Evolutionary conservation across 176 grass and related monocot genomes (phyloP).

Genomic region (Paspalum vaginatum): DNA sequence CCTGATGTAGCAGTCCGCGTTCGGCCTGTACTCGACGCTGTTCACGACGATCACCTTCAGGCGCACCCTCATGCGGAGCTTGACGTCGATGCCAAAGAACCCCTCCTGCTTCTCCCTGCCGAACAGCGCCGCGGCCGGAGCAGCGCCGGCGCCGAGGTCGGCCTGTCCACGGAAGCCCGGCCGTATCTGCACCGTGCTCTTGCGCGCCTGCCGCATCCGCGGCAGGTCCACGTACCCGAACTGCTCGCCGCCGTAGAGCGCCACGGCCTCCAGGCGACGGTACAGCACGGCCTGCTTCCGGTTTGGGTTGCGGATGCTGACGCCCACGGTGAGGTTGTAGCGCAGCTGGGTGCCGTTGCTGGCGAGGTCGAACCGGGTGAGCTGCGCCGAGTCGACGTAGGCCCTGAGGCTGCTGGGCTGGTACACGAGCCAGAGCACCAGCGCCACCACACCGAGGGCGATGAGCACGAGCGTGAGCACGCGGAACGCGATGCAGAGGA

Average conservation of each 20-base stretch:
- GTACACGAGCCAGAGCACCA: conserved; percentile 63
- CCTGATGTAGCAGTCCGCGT: conserved; percentile 52
- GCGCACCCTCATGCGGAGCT: conserved; percentile 43
- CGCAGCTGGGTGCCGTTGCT: conserved; percentile 1
- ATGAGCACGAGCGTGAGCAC: conserved; percentile 35
- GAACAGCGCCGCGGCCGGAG: background rate
- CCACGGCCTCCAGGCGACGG: conserved; percentile 45
- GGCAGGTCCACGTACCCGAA: conserved; percentile 36
- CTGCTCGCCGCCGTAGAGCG: conserved; percentile 50
- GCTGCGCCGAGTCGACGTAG: conserved; percentile 44
- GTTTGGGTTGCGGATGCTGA: conserved; percentile 69
- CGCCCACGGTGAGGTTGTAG: conserved; percentile 46
- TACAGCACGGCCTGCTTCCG: conserved; percentile 51
- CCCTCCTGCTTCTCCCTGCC: conserved; percentile 43
- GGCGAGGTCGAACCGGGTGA: conserved; percentile 55
- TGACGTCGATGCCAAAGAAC: conserved; percentile 53
- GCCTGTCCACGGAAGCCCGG: conserved; percentile 26
- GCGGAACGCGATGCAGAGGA: conserved; percentile 32
- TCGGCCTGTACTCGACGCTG: conserved; percentile 47
- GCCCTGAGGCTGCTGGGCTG: conserved; percentile 55
- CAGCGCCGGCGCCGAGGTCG: background rate
- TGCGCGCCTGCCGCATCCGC: conserved; percentile 34
- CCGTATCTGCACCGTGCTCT: conserved; percentile 39
- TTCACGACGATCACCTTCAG: conserved; percentile 45
- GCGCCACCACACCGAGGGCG: conserved; percentile 39